Evolutionary conservation across 257 asterid genomes (phyloP), one percentile per base, ranked within the genome.

Genomic region (Rauvolfia tetraphylla): DNA sequence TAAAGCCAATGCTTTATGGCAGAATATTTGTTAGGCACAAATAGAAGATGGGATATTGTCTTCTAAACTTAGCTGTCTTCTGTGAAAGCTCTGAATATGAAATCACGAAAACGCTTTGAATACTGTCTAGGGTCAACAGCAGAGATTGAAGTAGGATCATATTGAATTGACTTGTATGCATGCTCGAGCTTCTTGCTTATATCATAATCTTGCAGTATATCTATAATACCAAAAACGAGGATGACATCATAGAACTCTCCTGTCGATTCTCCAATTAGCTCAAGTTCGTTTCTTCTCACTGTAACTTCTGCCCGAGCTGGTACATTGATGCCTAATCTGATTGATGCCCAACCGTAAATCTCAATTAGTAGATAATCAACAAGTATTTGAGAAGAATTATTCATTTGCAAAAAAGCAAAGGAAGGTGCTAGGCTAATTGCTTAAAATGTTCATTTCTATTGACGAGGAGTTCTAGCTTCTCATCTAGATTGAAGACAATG

Each of bases 161-260:
- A 87, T 34, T 94, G 97, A 78, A 94, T 85, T 12, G 98, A 87
- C 83, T 94, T 94, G 88, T 92, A 92, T 12, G 97, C 97, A 76
- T 94, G 98, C 78, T 94, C 98, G 7, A 94, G 95, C 89, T 89
- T 94, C 91, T 94, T 94, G 88, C 96, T 89, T 70, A 93, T 92
- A 56, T 92, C 98, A 29, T 92, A 93, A 69, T 92, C 97, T 79
- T 93, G 98, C 31, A 92, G 79, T 71, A 94, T 92, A 88, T 94
- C 98, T 34, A 94, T 94, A 31, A 94, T 90, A 23, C 98, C 93
- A 53, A 94, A 89, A 61, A 90, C 93, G 33, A 94, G 85, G 78
- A 92, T 68, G 74, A 94, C 92, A 71, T 94, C 97, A 51, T 85
- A 94, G 79, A 80, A 87, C 88, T 87, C 92, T 75, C 98, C 97